Percentiles rank a stretch among this genome's conserved stretches.
phyloP scores from a whole-genome alignment of 352 stramenopile genomes.

The Phytophthora kernoviae region DNA sequence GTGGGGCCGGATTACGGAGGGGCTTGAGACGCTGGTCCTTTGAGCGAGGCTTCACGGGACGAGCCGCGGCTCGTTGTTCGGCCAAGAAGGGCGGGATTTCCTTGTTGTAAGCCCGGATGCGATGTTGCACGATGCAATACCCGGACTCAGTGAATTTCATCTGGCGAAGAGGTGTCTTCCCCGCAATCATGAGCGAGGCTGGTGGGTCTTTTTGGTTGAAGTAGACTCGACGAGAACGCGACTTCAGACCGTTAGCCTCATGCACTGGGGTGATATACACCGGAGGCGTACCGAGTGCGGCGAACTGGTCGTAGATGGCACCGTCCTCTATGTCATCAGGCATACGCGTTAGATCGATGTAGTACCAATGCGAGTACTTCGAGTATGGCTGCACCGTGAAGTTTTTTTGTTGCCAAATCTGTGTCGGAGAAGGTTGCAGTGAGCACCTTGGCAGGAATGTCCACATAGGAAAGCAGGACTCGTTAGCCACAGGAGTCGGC shows the following conservation, averaged over 20 bases:
- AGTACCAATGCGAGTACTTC: slow-evolving; percentile 29
- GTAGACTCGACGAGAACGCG: slow-evolving; percentile 3
- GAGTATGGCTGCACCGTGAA: slow-evolving; percentile 10
- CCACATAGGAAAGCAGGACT: slow-evolving; percentile 15
- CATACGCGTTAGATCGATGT: slow-evolving; percentile 14
- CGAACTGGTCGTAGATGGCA: slow-evolving; percentile 21
- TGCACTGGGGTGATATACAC: slow-evolving; percentile 15
- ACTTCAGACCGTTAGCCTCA: slow-evolving; percentile 1
- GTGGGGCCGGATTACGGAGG: too few species aligned
- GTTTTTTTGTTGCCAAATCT: slow-evolving; percentile 14
- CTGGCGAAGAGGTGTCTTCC: slow-evolving; percentile 2
- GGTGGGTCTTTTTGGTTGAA: slow-evolving; percentile 18
- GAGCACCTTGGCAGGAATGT: slow-evolving; percentile 11
- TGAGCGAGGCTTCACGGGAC: too few species aligned
- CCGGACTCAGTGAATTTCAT: slow-evolving; percentile 9
- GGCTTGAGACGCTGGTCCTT: too few species aligned
- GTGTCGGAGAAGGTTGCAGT: slow-evolving; percentile 14
- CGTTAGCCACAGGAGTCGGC: slow-evolving; percentile 2
- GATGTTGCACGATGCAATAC: background rate
- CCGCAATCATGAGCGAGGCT: slow-evolving; percentile 6
- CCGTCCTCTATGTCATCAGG: slow-evolving; percentile 12
- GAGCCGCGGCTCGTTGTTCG: too few species aligned
- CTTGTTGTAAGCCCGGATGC: background rate
- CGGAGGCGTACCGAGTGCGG: background rate
- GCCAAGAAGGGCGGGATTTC: too few species aligned